Evolutionary conservation across 2,329 filamentous ascomycete genomes (phyloP).

Genomic region (Fonsecaea monophora): DNA sequence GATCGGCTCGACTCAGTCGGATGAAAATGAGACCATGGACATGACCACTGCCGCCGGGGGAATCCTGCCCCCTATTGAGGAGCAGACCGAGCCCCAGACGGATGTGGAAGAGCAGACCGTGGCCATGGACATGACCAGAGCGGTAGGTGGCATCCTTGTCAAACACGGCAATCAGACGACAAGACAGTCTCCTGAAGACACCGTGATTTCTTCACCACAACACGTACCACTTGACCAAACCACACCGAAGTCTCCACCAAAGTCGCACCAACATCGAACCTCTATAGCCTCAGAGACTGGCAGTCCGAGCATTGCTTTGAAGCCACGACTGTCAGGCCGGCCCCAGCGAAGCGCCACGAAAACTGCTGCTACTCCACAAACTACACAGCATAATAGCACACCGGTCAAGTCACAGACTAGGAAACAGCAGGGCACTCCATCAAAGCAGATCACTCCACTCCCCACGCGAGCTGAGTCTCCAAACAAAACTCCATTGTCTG

Average conservation of each 20-base stretch:
- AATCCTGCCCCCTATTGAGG: conserved; percentile 50
- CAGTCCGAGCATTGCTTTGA: conserved; percentile 64
- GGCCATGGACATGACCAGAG: conserved; percentile 72
- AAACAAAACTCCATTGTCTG: conserved; percentile 56
- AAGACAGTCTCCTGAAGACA: conserved; percentile 50
- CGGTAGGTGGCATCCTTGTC: conserved; percentile 66
- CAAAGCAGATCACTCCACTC: conserved; percentile 55
- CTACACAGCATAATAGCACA: conserved; percentile 40
- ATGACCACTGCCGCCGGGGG: conserved; percentile 60
- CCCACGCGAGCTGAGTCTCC: conserved; percentile 56
- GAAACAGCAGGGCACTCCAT: conserved; percentile 48
- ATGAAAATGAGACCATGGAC: conserved; percentile 63
- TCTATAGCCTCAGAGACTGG: conserved; percentile 56
- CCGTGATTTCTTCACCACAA: conserved; percentile 39
- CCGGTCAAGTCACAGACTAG: conserved; percentile 41
- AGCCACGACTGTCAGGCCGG: conserved; percentile 56
- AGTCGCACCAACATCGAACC: conserved; percentile 41
- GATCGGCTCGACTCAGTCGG: conserved; percentile 36
- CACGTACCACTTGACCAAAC: conserved; percentile 35
- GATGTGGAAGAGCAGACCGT: conserved; percentile 56
- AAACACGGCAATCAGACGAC: conserved; percentile 41
- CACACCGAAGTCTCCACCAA: conserved; percentile 32
- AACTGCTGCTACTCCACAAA: conserved; percentile 50
- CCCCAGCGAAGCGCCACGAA: conserved; percentile 51
- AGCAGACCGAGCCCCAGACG: conserved; percentile 47